Evolutionary conservation across 257 asterid genomes (phyloP).

Genomic region (Nicotiana noctiflora): DNA sequence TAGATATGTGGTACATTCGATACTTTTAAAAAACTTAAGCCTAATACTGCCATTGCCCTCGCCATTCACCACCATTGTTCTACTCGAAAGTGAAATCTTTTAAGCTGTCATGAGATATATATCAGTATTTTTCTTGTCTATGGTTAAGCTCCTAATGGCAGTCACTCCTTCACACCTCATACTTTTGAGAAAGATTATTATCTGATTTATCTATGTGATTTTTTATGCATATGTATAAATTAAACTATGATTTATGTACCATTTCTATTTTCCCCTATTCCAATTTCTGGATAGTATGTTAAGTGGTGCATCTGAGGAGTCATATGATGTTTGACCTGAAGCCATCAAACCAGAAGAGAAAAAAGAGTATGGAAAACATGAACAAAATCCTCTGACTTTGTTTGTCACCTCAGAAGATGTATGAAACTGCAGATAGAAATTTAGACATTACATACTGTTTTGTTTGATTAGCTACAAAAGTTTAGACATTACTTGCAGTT

Average conservation of each 20-base stretch:
- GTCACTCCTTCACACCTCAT: background rate
- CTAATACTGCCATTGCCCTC: background rate
- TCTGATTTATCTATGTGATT: background rate
- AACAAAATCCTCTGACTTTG: background rate
- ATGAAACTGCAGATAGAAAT: background rate
- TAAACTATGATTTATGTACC: background rate
- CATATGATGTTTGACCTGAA: background rate
- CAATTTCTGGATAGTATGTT: background rate
- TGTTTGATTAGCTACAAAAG: background rate
- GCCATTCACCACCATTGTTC: background rate
- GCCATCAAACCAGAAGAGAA: background rate
- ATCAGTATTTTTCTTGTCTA: background rate
- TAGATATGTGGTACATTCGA: background rate
- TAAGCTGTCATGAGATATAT: background rate
- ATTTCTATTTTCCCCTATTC: background rate
- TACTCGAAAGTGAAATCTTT: background rate
- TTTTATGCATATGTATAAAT: background rate
- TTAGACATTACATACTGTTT: background rate
- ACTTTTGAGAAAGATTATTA: background rate
- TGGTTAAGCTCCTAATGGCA: background rate
- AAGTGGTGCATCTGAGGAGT: background rate
- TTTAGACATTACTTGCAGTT: background rate
- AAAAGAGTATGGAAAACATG: background rate
- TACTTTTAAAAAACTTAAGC: background rate
- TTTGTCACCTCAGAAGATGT: background rate